These are phyloP conservation scores for Paraconiothyrium brasiliense DNA, from an alignment of 2,329 filamentous ascomycete species.

Conservation along the genomic window DNA sequence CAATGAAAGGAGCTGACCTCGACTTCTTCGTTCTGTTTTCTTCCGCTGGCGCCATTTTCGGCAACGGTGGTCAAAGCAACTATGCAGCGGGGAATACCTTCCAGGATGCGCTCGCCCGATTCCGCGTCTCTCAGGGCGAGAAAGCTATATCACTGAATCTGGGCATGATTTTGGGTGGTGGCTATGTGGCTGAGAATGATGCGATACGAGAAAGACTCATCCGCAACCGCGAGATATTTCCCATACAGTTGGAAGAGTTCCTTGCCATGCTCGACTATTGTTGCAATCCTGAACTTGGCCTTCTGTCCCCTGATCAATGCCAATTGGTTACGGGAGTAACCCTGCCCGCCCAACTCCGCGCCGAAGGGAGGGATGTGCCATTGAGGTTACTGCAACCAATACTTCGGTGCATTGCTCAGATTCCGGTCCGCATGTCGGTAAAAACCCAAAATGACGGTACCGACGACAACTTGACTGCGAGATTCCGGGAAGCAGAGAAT, in stretches of 20 bases:
- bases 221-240: not conserved
- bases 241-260: not conserved
- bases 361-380: not conserved
- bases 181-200: constrained; percentile 27
- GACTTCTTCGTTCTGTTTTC: constrained; percentile 34
- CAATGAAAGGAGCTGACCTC: not conserved
- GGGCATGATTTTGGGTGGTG: constrained; percentile 26
- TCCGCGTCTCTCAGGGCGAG: constrained; percentile 17
- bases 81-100: constrained; percentile 37
- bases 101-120: constrained; percentile 30
- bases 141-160: constrained; percentile 25
- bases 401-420: not conserved
- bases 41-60: constrained; percentile 31
- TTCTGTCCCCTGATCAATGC: not conserved
- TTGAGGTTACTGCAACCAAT: not conserved
- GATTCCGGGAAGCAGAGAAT: not conserved
- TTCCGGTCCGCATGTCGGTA: not conserved
- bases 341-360: constrained; percentile 5
- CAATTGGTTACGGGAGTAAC: constrained; percentile 6
- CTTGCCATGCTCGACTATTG: not conserved
- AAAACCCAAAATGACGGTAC: not conserved
- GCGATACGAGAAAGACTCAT: not conserved
- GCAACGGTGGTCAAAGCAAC: constrained; percentile 23
- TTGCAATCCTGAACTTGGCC: not conserved
- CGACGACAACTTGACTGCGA: too few relatives aligned